phyloP scores from a whole-genome alignment of 2,329 filamentous ascomycete species.

The Cytospora piceae region DNA sequence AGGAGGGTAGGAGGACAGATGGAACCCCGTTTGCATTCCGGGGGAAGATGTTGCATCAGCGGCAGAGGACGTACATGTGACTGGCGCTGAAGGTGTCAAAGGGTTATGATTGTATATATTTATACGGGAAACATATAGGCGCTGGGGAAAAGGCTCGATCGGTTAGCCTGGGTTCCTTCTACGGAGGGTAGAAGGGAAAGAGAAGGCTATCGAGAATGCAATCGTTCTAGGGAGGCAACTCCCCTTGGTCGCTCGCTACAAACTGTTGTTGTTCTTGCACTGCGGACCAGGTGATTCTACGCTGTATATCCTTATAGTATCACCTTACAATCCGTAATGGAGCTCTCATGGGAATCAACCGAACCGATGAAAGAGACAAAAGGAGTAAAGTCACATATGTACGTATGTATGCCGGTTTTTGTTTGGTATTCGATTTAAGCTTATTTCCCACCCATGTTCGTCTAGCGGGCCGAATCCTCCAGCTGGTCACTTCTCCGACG shows the following conservation, averaged over 20 bases:
- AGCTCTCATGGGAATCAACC: neutral
- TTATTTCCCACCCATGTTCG: neutral
- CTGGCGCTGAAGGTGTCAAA: neutral
- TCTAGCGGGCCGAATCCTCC: neutral
- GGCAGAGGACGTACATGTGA: neutral
- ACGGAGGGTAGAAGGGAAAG: neutral
- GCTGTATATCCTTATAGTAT: neutral
- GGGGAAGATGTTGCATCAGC: neutral
- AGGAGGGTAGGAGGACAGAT: neutral
- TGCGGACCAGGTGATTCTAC: neutral
- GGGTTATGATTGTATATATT: neutral
- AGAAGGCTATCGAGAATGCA: neutral
- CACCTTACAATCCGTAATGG: neutral
- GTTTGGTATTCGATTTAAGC: neutral
- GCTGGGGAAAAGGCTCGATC: neutral
- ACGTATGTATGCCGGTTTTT: neutral
- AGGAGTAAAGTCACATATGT: neutral
- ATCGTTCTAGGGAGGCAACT: neutral
- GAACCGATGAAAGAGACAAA: neutral
- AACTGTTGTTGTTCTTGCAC: neutral
- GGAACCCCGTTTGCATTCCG: neutral
- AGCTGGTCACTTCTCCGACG: neutral
- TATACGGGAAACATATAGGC: slow-evolving; percentile 6
- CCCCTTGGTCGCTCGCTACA: slow-evolving; percentile 1
- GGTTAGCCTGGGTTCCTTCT: neutral